Evolutionary conservation across 495 filamentous ascomycete genomes (phyloP).

Genomic region (Xylaria grammica): DNA sequence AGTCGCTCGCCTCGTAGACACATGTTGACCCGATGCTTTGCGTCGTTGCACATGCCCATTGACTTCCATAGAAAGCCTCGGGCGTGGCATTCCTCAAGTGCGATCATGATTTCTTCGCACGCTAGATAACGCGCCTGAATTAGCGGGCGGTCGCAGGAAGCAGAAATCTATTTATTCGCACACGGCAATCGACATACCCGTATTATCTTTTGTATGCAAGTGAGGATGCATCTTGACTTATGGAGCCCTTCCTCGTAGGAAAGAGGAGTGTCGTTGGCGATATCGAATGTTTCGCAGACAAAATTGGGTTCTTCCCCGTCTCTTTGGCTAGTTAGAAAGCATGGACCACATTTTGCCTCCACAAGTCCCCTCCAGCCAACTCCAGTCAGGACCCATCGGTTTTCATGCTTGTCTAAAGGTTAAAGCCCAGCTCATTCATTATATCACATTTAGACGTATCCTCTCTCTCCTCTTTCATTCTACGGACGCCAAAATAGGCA

Average conservation of each 20-base stretch:
- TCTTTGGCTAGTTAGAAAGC: slow-evolving; percentile 28
- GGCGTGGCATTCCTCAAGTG: slow-evolving; percentile 95
- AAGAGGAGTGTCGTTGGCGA: slow-evolving; percentile 14
- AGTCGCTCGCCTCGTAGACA: slow-evolving; percentile 81
- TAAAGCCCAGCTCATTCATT: slow-evolving; percentile 14
- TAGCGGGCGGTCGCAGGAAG: slow-evolving; percentile 7
- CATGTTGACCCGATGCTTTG: slow-evolving; percentile 78
- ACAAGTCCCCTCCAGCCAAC: slow-evolving; percentile 30
- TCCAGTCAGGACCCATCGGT: slow-evolving; percentile 3
- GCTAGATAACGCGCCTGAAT: slow-evolving; percentile 52
- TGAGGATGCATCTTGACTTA: slow-evolving; percentile 87
- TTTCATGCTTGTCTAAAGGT: slow-evolving; percentile 16
- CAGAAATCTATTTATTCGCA: not conserved
- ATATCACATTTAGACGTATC: slow-evolving; percentile 9
- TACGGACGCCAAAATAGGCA: not conserved
- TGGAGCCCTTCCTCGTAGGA: not conserved
- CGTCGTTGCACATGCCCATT: slow-evolving; percentile 85
- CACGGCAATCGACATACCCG: slow-evolving; percentile 59
- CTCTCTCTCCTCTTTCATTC: not conserved
- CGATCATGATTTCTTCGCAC: slow-evolving; percentile 90
- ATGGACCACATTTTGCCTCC: slow-evolving; percentile 35
- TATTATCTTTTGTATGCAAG: slow-evolving; percentile 87
- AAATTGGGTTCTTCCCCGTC: not conserved
- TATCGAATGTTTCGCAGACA: slow-evolving; percentile 14
- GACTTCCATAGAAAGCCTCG: slow-evolving; percentile 88